A percentile compares a stretch with the other conserved stretches of the same genome.
Evolutionary conservation across 2,329 filamentous ascomycete species (phyloP).

Genomic region (Juglanconis oblonga): DNA sequence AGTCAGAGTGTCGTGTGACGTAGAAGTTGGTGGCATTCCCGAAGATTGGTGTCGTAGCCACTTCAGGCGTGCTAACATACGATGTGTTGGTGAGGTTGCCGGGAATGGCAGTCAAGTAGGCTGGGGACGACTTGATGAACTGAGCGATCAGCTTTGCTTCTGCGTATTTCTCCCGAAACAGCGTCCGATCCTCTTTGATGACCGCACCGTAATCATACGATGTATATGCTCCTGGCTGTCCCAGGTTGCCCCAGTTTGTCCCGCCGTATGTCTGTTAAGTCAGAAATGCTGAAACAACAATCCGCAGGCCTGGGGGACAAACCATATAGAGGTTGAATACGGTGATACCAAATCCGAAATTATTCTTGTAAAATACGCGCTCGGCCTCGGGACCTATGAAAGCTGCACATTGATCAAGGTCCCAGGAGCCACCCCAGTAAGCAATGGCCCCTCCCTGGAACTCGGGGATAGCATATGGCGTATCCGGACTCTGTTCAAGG

Average conservation of each 20-base stretch:
- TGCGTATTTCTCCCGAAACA: constrained; percentile 73
- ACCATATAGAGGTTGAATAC: constrained; percentile 78
- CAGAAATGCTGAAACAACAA: neutral
- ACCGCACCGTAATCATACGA: constrained; percentile 54
- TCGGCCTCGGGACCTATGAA: constrained; percentile 73
- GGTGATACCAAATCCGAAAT: constrained; percentile 61
- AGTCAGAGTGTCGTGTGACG: constrained; percentile 64
- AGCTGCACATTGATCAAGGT: constrained; percentile 61
- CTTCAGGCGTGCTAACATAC: constrained; percentile 50
- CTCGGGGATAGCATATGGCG: constrained; percentile 64
- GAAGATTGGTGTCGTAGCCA: constrained; percentile 61
- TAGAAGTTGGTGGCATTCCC: constrained; percentile 58
- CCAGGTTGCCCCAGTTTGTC: constrained; percentile 81
- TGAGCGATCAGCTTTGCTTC: constrained; percentile 75
- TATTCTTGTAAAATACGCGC: constrained; percentile 77
- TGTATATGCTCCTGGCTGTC: constrained; percentile 64
- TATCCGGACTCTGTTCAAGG: constrained; percentile 58
- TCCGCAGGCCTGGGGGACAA: constrained; percentile 14
- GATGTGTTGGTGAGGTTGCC: constrained; percentile 44
- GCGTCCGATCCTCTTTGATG: constrained; percentile 67
- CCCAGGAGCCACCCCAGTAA: constrained; percentile 68
- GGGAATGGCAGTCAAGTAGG: constrained; percentile 61
- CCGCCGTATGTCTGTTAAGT: constrained; percentile 61
- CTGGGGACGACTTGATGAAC: constrained; percentile 70
- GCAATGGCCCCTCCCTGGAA: constrained; percentile 67